Base-by-base conservation (phyloP, 768 basidiomycete species). In the Russula vinacea region DNA sequence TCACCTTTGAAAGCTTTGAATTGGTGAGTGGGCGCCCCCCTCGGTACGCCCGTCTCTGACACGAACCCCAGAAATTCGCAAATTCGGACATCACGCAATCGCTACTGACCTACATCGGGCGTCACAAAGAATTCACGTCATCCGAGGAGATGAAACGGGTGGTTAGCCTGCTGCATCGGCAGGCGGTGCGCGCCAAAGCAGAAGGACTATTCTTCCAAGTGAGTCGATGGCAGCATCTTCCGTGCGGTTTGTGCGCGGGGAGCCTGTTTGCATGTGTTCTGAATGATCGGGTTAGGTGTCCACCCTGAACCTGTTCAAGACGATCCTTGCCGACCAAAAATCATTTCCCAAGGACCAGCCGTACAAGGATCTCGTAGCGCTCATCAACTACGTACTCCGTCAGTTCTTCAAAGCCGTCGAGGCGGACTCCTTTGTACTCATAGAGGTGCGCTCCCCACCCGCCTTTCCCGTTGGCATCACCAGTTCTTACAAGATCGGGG, bases 161-260 rank as follows among this genome's bases (percentile, higher is more conserved):
- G 44, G 94, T 98, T 39, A 84, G 83, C 68, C 77, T 99, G 69
- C 81, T 99, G 69, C 92, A 98, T 73, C 84, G 97, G 16, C 92
- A 96, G 68, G 94, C 88, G 51, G 85, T 99, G 65, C 87, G 84
- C 70, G 88, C 89, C 17, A 94, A 97, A 73, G 92, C 94, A 1
- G 97, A 98, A 73, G 96, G 89, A 0, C 76, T 99, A 10, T 98
- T 93, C 76, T 99, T 96, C 83, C 92, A 95, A 77, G 96, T 94
- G 64, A 59, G 83, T 74, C 54, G 65, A 56, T 47, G 29, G 29
- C 29, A 49, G n/a, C 47, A 22, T 44, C 56, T 44, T n/a, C 14
- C 40, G 26, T 26, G 49, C 62, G 17, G 51, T 64, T 33, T 39
- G 53, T 63, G 24, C 52, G 37, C 56, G 45, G 52, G 64, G 65